Base-by-base conservation (phyloP, 2,329 filamentous ascomycete genomes). In the Epicoccum sorghinum region DNA sequence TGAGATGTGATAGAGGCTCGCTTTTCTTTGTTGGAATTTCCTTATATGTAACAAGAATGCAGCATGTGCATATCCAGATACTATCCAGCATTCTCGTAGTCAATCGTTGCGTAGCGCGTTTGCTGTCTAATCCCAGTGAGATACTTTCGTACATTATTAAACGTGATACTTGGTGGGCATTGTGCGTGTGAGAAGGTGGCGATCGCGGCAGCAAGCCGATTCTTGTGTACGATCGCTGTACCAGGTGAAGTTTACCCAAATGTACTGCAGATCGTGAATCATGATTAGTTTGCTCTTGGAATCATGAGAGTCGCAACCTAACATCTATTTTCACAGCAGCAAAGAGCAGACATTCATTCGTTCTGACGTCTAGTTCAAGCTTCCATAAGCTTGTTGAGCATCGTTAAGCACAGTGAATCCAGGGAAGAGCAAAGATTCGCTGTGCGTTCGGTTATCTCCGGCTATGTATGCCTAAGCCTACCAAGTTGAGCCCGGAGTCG, bases 11-110 rank as follows among this genome's bases (percentile, higher is more conserved):
- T 55, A 55, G 46, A 50, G 4, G 30, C 41, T 35, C 37, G 29
- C 24, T 49, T 54, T 46, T 25, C 41, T 45, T 49, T 45, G 52
- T 54, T 41, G 45, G 29, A 41, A 45, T 54, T 41, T n/a, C 39
- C 30, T 46, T 13, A 18, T 37, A 36, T 40, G 35, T 22, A 27
- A 22, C 4, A 23, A 12, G 23, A 22, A 7, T 35, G 27, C 24
- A 29, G 12, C 4, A 14, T 40, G 30, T 27, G 8, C 14, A 32
- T 22, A 8, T 30, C 33, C 45, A 30, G 29, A 45, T 40, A 12
- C 13, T 32, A 10, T 14, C 13, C 7, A 36, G 13, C 30, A 8
- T 42, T 49, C 24, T 27, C 12, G 23, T 41, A 54, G 52, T 41
- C 51, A 37, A 49, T 41, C 36, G 41, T 54, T 54, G 52, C 36